Conservation (phyloP, 768 basidiomycete species). For the Sistotremastrum niveocremeum region DNA sequence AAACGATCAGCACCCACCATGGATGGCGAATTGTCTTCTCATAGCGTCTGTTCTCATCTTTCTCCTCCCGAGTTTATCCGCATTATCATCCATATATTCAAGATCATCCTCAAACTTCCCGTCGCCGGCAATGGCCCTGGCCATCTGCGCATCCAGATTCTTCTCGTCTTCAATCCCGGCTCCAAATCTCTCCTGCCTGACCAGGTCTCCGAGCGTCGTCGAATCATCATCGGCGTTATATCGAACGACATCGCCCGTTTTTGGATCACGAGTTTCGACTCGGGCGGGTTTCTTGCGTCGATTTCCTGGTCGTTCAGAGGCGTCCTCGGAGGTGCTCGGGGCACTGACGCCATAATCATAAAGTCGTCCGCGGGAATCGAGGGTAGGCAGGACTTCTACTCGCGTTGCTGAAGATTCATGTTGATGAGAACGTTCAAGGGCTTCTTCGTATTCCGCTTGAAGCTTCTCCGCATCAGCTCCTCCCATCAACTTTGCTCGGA, state of each 20-base stretch:
- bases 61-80: constrained; percentile 78
- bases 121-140: constrained; percentile 76
- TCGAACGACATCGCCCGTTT: constrained; percentile 80
- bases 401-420: constrained; percentile 21
- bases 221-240: constrained; percentile 87
- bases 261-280: constrained; percentile 83
- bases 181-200: constrained; percentile 84
- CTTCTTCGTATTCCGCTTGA: constrained; percentile 77
- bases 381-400: constrained; percentile 77
- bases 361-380: constrained; percentile 71
- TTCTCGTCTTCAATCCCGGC: constrained; percentile 88
- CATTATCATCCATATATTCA: constrained; percentile 96
- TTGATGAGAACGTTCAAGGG: constrained; percentile 29
- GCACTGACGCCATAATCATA: constrained; percentile 78
- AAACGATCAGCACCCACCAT: constrained; percentile 39
- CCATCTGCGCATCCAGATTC: constrained; percentile 81
- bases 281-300: constrained; percentile 49
- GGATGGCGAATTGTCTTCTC: constrained; percentile 93
- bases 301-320: constrained; percentile 41
- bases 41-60: constrained; percentile 95
- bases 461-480: constrained; percentile 62
- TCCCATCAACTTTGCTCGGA: constrained; percentile 81
- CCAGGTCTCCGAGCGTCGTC: constrained; percentile 76
- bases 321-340: constrained; percentile 26
- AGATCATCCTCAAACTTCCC: constrained; percentile 81